Evolutionary conservation across 148 eudicot species (phyloP), one percentile per base, ranked within the genome.

Genomic region (Amaranthus hypochondriacus): DNA sequence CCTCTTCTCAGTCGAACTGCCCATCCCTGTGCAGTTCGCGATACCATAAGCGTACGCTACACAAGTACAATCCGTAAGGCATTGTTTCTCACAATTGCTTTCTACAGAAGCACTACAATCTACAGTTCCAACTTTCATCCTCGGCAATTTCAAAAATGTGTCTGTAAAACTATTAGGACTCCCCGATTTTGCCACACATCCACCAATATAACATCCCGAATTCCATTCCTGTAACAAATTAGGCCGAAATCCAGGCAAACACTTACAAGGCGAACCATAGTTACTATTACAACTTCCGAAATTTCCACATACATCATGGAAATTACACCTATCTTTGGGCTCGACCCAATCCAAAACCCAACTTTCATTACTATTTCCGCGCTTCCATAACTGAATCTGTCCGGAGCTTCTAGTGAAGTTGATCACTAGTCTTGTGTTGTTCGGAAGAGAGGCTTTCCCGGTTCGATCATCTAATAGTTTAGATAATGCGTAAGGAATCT

Each of bases 321-420:
- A 10, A 52, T 77, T 68, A 56, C 81, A 78, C 77, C 66, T 62
- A 61, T 78, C 81, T 62, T 73, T 62, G 14, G 77, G 77, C 65
- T 60, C 77, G 15, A 7, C 53, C 81, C 77, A 78, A 50, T 59
- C 8, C 12, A 73, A 13, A n/a, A 8, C 5, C 81, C 81, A 78
- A 48, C 46, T 50, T 18, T 8, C 2, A 48, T 47, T 1, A 48
- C 28, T 39, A 15, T 28, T 28, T 28, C n/a, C 63, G 21, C 7
- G 14, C 28, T 73, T 71, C 81, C 77, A 73, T 3, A 72, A 74
- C 68, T 83, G 85, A 66, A 86, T 44, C 67, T 66, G 58, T 63
- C 87, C 87, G 9, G 39, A 28, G 39, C 39, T 28, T 28, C 39
- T 0, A 0, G 80, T 75, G 47, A 50, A 65, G 63, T 64, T 52